Evolutionary conservation across 2,329 filamentous ascomycete species (phyloP).

Genomic region (Nemania abortiva): DNA sequence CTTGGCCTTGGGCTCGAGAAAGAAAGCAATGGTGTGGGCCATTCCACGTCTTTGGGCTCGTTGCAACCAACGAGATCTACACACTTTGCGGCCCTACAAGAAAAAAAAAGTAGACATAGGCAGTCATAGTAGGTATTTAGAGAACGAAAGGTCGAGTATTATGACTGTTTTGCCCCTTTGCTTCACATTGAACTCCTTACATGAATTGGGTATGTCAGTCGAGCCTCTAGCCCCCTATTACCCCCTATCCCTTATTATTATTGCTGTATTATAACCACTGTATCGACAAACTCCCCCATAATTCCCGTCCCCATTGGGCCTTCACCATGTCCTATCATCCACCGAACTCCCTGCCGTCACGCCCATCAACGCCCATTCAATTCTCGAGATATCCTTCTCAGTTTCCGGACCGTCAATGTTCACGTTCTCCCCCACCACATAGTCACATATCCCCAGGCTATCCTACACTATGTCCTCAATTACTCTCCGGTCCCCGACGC

Average conservation of each 20-base stretch:
- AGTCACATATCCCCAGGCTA: constrained; percentile 13
- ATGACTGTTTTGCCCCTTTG: neutral
- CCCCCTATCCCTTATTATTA: neutral
- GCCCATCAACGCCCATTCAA: constrained; percentile 28
- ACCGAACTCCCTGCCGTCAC: constrained; percentile 21
- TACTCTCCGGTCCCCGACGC: constrained; percentile 22
- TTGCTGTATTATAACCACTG: neutral
- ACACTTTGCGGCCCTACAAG: constrained; percentile 23
- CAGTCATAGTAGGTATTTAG: neutral
- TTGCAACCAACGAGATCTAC: constrained; percentile 33
- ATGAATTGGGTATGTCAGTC: constrained; percentile 1
- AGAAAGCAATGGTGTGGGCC: constrained; percentile 30
- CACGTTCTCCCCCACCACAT: constrained; percentile 30
- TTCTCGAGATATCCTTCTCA: constrained; percentile 24
- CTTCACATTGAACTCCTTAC: constrained; percentile 8
- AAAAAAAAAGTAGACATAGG: constrained; percentile 6
- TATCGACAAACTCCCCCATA: neutral
- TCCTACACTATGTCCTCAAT: constrained; percentile 24
- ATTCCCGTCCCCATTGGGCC: constrained; percentile 16
- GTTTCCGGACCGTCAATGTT: constrained; percentile 25
- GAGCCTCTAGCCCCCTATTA: constrained; percentile 3
- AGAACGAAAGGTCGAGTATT: neutral
- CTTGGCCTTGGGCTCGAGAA: constrained; percentile 23
- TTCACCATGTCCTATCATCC: constrained; percentile 25
- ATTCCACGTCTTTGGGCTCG: constrained; percentile 35